Evolutionary conservation across 106 monocot genomes (phyloP), one percentile per base, ranked within the genome.

Genomic region (Platanthera zijinensis): DNA sequence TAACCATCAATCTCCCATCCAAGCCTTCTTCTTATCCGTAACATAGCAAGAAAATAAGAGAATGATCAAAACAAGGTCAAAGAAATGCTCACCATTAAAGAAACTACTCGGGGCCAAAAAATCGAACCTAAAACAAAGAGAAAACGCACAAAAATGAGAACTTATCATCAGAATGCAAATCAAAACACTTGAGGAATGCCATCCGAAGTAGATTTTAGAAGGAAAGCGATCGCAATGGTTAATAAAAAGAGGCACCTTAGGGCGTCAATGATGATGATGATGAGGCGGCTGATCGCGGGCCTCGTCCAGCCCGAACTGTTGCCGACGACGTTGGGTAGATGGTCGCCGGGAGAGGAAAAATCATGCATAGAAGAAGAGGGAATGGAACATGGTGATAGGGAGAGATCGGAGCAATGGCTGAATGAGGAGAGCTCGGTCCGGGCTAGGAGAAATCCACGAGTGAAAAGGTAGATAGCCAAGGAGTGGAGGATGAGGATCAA

Each of bases 361-460:
- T 4, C 57, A 46, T 70, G 7, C 11, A 15, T n/a, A 51, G 66
- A 0, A 30, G 69, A 46, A 68, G 82, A 82, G 75, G 61, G 14
- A 52, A 70, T 50, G 45, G 71, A 52, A 66, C 82, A 87, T 10
- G 83, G 86, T 49, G 84, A 79, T 22, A 39, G 72, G 62, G 54
- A 14, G 68, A 79, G 12, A 79, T 95, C 95, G 62, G 85, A 79
- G 84, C 92, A 92, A 51, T 64, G 69, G 81, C 87, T 87, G 82
- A 66, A 87, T 75, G 84, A 77, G 71, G 89, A 80, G 73, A 96
- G 96, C 90, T 96, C 96, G 21, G 96, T 96, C 72, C 96, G 86
- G 13, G 96, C 89, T 77, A 96, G 93, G 77, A 96, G 93, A 85
- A 96, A 96, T 14, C 96, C 96, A 7, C 92, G 83, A 74, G 96